Evolutionary conservation across 805 yeast genomes (phyloP).

Genomic region (Spathaspora hagerdaliae): DNA sequence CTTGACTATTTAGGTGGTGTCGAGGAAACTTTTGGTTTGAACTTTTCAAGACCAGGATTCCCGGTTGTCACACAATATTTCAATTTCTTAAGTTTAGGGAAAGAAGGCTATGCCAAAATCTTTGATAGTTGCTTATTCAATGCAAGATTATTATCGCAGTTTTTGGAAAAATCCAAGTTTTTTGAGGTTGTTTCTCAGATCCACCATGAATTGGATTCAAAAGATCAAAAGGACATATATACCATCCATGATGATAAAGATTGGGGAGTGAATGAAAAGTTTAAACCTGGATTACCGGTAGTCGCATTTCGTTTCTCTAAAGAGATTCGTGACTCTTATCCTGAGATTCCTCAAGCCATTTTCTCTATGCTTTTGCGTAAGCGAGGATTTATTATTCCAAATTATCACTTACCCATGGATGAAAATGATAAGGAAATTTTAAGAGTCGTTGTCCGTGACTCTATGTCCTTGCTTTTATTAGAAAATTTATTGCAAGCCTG

Average conservation of each 20-base stretch:
- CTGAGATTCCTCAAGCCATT: constrained; percentile 79
- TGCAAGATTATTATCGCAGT: constrained; percentile 63
- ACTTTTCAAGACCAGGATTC: constrained; percentile 90
- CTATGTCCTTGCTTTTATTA: constrained; percentile 57
- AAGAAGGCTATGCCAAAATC: constrained; percentile 61
- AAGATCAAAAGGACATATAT: constrained; percentile 13
- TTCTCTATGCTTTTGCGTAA: constrained; percentile 69
- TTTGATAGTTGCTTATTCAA: constrained; percentile 64
- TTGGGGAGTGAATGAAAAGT: constrained; percentile 37
- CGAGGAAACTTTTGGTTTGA: constrained; percentile 81
- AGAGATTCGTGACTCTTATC: constrained; percentile 53
- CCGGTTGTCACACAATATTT: constrained; percentile 87
- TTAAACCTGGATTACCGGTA: constrained; percentile 79
- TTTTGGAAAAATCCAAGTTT: constrained; percentile 60
- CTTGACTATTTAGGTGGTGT: constrained; percentile 83
- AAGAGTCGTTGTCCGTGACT: constrained; percentile 77
- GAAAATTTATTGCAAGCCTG: constrained; percentile 64
- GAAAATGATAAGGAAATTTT: constrained; percentile 59
- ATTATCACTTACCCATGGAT: constrained; percentile 76
- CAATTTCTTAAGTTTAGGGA: constrained; percentile 70
- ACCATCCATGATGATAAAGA: constrained; percentile 10
- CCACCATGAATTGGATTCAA: constrained; percentile 51
- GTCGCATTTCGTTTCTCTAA: constrained; percentile 78
- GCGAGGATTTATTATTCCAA: constrained; percentile 85
- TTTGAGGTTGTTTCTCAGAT: constrained; percentile 75